Base-by-base conservation (phyloP, 1,139 yeast genomes). In the Scheffersomyces segobiensis region DNA sequence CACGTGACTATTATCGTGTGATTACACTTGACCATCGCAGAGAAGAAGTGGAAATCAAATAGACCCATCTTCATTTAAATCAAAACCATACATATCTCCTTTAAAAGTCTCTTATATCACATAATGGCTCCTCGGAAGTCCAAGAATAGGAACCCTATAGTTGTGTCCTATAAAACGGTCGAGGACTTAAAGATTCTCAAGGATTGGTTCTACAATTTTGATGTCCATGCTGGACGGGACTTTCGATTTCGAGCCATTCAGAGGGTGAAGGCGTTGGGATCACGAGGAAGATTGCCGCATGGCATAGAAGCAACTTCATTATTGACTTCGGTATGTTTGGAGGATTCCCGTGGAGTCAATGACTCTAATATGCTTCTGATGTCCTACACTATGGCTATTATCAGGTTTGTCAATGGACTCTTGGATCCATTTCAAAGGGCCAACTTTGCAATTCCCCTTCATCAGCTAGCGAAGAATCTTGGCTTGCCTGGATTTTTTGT, bases 341-440 rank as follows among this genome's bases (percentile, higher is more conserved):
- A 62, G 52, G 65, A 63, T 55, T 46, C 50, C 2, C 51, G 54
- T 10, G 60, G 55, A 26, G 56, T 55, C 10, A 52, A 52, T 8
- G 80, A 78, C 56, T 56, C 78, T 7, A 67, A 68, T 51, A 62
- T 73, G 1, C 63, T 78, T 21, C 80, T 87, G 56, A 69, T 87
- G 61, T 79, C 89, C 1, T 88, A 89, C 64, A 78, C 97, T 0
- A 88, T 91, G 92, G 87, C 95, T 0, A 67, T 95, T 8, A 87
- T 93, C 32, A 77, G 97, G 59, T 93, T 95, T 75, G 98, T 95
- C 22, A 96, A 95, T 72, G 98, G 98, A 0, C 74, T 93, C 32
- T 74, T 96, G 52, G 99, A 96, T 69, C 96, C 97, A 0, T 83
- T 84, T 54, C 99, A 95, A 71, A 91, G 88, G 66, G 85, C 93